These are phyloP conservation scores for Russula vinacea DNA, from an alignment of 768 basidiomycete species.

Conservation along the genomic window DNA sequence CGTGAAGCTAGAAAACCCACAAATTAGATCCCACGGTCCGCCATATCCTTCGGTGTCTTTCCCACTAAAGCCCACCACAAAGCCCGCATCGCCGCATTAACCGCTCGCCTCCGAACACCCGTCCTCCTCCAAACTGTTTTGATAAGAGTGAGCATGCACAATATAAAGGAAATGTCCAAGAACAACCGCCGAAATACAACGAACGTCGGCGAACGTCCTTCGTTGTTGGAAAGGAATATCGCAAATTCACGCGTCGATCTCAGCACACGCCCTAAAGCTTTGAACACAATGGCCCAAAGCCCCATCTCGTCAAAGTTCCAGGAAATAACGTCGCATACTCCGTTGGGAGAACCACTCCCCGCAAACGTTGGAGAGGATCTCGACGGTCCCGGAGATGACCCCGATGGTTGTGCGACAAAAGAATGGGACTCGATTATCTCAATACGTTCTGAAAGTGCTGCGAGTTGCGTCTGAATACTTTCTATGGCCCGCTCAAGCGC, in stretches of 20 bases:
- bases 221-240: constrained; percentile 56
- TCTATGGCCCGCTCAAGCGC: constrained; percentile 75
- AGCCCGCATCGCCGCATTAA: constrained; percentile 58
- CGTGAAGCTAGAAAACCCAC: background rate
- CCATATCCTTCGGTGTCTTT: constrained; percentile 45
- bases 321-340: constrained; percentile 18
- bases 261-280: constrained; percentile 56
- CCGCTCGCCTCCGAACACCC: constrained; percentile 65
- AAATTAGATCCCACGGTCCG: constrained; percentile 47
- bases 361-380: constrained; percentile 36
- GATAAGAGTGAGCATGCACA: constrained; percentile 58
- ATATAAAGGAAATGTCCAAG: constrained; percentile 72
- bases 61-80: constrained; percentile 73
- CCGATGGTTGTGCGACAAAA: constrained; percentile 35
- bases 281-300: constrained; percentile 73
- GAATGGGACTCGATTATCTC: constrained; percentile 49
- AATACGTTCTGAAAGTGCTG: constrained; percentile 72
- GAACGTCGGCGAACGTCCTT: constrained; percentile 60
- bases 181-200: constrained; percentile 71
- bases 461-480: constrained; percentile 75
- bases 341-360: constrained; percentile 29
- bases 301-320: constrained; percentile 57
- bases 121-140: constrained; percentile 64
- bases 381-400: constrained; percentile 35
- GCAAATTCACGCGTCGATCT: constrained; percentile 49